Conservation (phyloP, 345 rosid species). For the Heritiera littoralis region DNA sequence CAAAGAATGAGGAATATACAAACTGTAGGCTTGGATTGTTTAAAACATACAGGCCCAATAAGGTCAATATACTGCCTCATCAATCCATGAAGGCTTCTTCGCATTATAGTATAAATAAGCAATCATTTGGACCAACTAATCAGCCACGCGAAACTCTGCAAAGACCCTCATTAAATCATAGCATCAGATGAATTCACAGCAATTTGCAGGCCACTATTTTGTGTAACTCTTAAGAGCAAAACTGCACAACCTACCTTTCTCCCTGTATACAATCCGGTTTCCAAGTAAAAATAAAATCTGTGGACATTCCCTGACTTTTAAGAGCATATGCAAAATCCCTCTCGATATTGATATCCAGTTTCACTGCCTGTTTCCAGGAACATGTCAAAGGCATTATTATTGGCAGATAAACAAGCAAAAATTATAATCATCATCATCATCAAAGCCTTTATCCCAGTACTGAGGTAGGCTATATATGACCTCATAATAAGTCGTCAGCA, state of each 20-base stretch:
- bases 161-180: constrained; percentile 15
- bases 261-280: constrained; percentile 65
- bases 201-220: constrained; percentile 4
- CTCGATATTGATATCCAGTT: constrained; percentile 82
- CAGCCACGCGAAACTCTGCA: constrained; percentile 71
- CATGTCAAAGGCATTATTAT: constrained; percentile 12
- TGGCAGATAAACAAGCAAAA: background rate
- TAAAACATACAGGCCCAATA: constrained; percentile 28
- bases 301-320: constrained; percentile 75
- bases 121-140: constrained; percentile 86
- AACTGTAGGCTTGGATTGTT: background rate
- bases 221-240: background rate
- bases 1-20: background rate
- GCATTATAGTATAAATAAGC: constrained; percentile 92
- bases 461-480: no score
- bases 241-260: constrained; percentile 56
- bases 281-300: constrained; percentile 81
- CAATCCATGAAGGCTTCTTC: constrained; percentile 76
- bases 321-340: constrained; percentile 95
- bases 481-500: no score
- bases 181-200: background rate
- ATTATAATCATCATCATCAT: background rate
- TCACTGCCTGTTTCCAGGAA: constrained; percentile 63
- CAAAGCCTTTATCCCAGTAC: no score
- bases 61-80: constrained; percentile 40